Percentiles rank a stretch among this genome's conserved stretches.
phyloP scores from a whole-genome alignment of 495 filamentous ascomycete species.

The Aspergillus campestris region DNA sequence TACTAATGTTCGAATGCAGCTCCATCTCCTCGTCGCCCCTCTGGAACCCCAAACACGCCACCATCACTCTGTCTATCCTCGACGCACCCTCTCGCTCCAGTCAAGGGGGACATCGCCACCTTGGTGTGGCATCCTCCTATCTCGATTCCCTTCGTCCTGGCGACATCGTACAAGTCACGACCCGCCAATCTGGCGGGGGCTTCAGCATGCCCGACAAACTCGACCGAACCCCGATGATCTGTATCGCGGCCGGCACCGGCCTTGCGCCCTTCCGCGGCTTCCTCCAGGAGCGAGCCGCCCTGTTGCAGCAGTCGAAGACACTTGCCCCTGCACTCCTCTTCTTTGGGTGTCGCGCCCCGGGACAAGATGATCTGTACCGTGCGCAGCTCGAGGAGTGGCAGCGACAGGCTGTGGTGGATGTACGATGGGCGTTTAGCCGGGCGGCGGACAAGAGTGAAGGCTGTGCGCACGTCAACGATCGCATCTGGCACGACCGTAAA shows the following conservation, averaged over 20 bases:
- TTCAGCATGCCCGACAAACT: slow-evolving; percentile 16
- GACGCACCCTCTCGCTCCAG: neutral
- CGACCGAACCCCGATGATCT: slow-evolving; percentile 18
- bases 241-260: slow-evolving; percentile 28
- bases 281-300: slow-evolving; percentile 19
- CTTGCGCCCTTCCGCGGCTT: slow-evolving; percentile 33
- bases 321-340: slow-evolving; percentile 2
- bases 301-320: neutral
- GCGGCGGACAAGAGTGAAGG: neutral
- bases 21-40: slow-evolving; percentile 61
- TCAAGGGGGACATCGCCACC: neutral
- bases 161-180: slow-evolving; percentile 2
- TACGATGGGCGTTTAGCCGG: neutral
- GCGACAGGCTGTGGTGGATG: neutral
- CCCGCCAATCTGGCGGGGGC: neutral
- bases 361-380: slow-evolving; percentile 23
- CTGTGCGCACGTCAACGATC: slow-evolving; percentile 1
- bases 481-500: neutral
- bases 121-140: slow-evolving; percentile 4
- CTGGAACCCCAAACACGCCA: neutral
- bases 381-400: slow-evolving; percentile 12
- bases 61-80: neutral
- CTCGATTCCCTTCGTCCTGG: neutral
- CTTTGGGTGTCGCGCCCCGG: slow-evolving; percentile 19
- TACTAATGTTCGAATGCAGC: neutral